phyloP scores from a whole-genome alignment of 192 early-diverging fungal genomes.

The Linnemannia zychae region DNA sequence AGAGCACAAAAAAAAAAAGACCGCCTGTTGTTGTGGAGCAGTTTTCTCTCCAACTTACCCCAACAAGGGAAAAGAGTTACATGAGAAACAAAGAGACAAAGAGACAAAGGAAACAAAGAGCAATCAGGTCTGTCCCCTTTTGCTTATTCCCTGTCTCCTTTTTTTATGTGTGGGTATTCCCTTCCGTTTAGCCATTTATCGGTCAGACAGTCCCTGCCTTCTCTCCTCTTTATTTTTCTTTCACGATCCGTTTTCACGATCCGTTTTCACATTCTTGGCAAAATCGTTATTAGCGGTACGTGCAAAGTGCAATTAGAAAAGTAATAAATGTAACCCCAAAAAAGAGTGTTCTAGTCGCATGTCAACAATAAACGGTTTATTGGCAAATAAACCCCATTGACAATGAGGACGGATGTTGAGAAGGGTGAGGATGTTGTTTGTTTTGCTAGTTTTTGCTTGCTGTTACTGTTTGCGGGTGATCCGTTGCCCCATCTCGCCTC shows the following conservation, averaged over 20 bases:
- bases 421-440: background rate
- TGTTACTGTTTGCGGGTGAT: background rate
- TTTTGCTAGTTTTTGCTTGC: background rate
- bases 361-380: too few species aligned
- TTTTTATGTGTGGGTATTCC: background rate
- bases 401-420: too few species aligned
- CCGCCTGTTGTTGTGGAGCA: background rate
- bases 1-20: background rate
- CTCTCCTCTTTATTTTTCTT: background rate
- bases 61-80: background rate
- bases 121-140: too few species aligned
- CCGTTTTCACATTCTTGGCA: conserved; percentile 3
- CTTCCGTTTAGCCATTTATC: too few species aligned
- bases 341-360: too few species aligned
- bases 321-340: too few species aligned
- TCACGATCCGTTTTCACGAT: background rate
- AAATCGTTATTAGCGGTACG: background rate
- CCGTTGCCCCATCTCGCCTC: background rate
- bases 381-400: too few species aligned
- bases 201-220: background rate
- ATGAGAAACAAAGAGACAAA: background rate
- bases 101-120: background rate
- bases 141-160: background rate
- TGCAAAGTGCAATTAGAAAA: too few species aligned
- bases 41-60: background rate